A percentile compares a stretch with the other conserved stretches of the same genome.
These are phyloP conservation scores for Tricholoma saponaceum DNA, from an alignment of 768 basidiomycete species.

Conservation along the genomic window DNA sequence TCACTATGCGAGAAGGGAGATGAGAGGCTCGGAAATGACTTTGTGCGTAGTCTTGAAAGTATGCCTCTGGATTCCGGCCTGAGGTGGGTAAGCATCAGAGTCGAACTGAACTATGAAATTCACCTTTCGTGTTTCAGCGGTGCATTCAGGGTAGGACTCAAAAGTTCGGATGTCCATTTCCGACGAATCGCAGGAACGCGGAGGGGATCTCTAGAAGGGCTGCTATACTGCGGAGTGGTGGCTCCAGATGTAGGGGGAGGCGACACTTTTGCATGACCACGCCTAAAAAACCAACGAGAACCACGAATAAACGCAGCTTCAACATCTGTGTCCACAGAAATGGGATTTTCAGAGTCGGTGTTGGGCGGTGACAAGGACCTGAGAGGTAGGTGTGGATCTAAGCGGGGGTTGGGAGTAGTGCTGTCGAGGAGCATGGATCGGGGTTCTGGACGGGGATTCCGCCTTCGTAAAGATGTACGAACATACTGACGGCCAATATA, in stretches of 20 bases:
- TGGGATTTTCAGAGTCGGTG: conserved; percentile 45
- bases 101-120: conserved; percentile 3
- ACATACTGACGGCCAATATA: conserved; percentile 71
- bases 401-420: conserved; percentile 5
- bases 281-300: conserved; percentile 51
- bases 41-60: conserved; percentile 38
- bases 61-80: conserved; percentile 26
- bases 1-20: conserved; percentile 16
- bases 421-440: conserved; percentile 19
- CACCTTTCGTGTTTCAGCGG: conserved; percentile 3
- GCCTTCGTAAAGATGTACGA: conserved; percentile 49
- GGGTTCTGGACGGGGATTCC: conserved; percentile 14
- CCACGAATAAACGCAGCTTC: conserved; percentile 66
- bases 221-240: conserved; percentile 26
- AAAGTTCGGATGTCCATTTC: conserved; percentile 44
- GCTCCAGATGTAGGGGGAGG: conserved; percentile 29
- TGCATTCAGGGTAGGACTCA: conserved; percentile 21
- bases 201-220: conserved; percentile 30
- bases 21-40: conserved; percentile 41
- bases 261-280: conserved; percentile 35
- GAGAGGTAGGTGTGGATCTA: conserved; percentile 12
- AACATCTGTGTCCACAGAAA: conserved; percentile 77
- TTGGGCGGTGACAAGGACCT: conserved; percentile 28
- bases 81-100: background rate
- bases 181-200: conserved; percentile 39